Percentiles rank a stretch among this genome's conserved stretches.
phyloP scores from a whole-genome alignment of 768 basidiomycete species.

The Strobilomyces dryophilus region DNA sequence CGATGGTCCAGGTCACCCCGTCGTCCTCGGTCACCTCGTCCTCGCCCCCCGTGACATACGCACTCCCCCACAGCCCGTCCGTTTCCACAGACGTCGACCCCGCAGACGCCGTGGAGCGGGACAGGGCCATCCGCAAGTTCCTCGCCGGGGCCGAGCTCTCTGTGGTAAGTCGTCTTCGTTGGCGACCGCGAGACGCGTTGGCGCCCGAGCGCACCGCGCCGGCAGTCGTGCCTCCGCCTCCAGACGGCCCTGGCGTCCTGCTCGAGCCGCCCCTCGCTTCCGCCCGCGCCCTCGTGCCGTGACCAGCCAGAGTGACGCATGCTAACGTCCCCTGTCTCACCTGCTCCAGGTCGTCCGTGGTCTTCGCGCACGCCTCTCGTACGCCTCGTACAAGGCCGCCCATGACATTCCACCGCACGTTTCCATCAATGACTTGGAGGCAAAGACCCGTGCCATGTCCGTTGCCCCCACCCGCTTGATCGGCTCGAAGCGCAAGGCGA shows the following conservation, averaged over 20 bases:
- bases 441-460: conserved; percentile 44
- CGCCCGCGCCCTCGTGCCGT: conserved; percentile 7
- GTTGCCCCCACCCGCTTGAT: conserved; percentile 48
- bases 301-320: conserved; percentile 4
- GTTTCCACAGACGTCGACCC: conserved; percentile 39
- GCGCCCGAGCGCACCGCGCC: conserved; percentile 23
- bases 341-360: conserved; percentile 67
- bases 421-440: conserved; percentile 69
- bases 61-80: conserved; percentile 41
- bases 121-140: conserved; percentile 71
- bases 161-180: conserved; percentile 54
- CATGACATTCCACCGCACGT: conserved; percentile 65
- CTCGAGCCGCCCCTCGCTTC: neutral
- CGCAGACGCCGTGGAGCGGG: conserved; percentile 54
- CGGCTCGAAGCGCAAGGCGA: conserved; percentile 55
- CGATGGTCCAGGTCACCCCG: conserved; percentile 69
- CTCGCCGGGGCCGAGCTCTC: conserved; percentile 75
- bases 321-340: conserved; percentile 31
- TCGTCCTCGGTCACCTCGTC: conserved; percentile 80
- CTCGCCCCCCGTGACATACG: conserved; percentile 68
- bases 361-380: conserved; percentile 74
- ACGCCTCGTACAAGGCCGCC: conserved; percentile 80
- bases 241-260: neutral
- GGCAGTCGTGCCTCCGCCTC: conserved; percentile 5
- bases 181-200: conserved; percentile 46